Base-by-base conservation (phyloP, 73 alveolate species). In the Paramecium pentaurelia region DNA sequence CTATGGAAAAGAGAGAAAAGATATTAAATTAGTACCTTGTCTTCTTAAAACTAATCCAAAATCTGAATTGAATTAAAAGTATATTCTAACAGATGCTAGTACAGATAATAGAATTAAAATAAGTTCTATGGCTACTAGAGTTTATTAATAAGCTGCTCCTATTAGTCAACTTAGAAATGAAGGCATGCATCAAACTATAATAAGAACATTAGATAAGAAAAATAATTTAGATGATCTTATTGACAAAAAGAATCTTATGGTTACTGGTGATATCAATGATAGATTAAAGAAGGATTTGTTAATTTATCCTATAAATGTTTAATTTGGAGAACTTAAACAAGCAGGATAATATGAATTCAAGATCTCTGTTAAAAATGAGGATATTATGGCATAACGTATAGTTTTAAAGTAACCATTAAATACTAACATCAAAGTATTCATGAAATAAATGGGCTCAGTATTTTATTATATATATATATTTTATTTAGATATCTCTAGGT, bases 101-200 rank as follows among this genome's bases (percentile, higher is more conserved):
- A 97, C 99, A 8, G 99, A 98, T 71, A 96, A 97, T 68, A 96
- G 99, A 94, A 97, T 98, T 20, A 98, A 97, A 93, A 97, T 98
- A 45, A 83, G 97, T 34, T 96, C 99, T 10, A 98, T 98, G 97
- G 98, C 99, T 28, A 94, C 95, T 83, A 95, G 99, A 94, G 97
- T 97, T 71, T 97, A 97, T 89, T 93, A 95, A 54, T 95, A 97
- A 77, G 99, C 99, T 54, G 99, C 99, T 38, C 93, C 97, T 25
- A 97, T 98, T 51, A 97, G 96, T 85, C 97, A 98, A 86, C 96
- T 97, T 68, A 96, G 99, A 90, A 97, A 95, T 94, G 97, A 97
- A 68, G 99, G 99, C 28, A 97, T 96, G 95, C 99, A 98, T 92
- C 96, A 98, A 85, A 95, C 98, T 93, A 95, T 98, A 30, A 93